Percentiles rank a stretch among this genome's conserved stretches.
phyloP scores from a whole-genome alignment of 2,329 filamentous ascomycete species.

The Trichoderma sp. region DNA sequence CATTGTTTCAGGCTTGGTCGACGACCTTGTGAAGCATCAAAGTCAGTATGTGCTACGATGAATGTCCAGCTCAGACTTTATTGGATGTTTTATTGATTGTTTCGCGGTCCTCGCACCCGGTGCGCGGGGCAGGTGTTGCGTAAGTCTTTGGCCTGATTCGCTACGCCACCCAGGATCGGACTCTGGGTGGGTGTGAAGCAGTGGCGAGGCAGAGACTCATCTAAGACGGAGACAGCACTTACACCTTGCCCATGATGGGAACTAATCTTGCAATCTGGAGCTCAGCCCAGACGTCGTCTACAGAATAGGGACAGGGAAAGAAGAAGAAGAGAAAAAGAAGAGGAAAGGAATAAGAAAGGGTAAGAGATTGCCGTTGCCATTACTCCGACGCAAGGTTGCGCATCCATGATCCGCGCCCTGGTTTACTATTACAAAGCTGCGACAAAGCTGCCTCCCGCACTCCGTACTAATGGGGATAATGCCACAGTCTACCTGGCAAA shows the following conservation, averaged over 20 bases:
- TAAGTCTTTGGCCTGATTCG: conserved; percentile 17
- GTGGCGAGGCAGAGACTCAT: conserved; percentile 15
- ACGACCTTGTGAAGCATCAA: conserved; percentile 27
- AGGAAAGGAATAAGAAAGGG: background rate
- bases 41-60: background rate
- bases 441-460: background rate
- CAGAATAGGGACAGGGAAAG: background rate
- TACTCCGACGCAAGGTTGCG: background rate
- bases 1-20: conserved; percentile 40
- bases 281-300: background rate
- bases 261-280: background rate
- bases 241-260: conserved; percentile 28
- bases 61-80: background rate
- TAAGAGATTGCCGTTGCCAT: background rate
- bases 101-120: background rate
- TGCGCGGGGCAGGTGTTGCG: conserved; percentile 23
- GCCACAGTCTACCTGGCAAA: background rate
- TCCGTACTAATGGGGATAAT: background rate
- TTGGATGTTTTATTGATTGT: background rate
- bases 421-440: conserved; percentile 14
- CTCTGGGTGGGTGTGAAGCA: background rate
- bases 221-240: conserved; percentile 17
- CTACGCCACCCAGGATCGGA: conserved; percentile 10
- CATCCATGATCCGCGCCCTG: background rate
- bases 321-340: background rate